Conservation (phyloP, 345 rosid species). For the Pistacia atlantica region DNA sequence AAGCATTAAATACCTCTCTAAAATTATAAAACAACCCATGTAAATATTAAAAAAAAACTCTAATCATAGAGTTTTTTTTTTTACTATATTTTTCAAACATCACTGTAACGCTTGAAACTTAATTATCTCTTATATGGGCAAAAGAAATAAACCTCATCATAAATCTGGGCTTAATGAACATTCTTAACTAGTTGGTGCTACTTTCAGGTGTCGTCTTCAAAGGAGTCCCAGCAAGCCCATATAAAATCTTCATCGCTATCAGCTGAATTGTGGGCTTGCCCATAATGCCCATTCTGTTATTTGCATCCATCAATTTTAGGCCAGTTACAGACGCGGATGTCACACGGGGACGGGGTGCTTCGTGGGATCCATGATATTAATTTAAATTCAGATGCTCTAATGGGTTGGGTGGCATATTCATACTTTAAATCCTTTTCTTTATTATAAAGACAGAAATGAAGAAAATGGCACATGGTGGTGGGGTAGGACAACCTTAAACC, state of each 20-base stretch:
- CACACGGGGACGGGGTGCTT: neutral
- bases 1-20: too few relatives aligned
- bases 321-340: constrained; percentile 8
- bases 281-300: neutral
- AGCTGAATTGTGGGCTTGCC: neutral
- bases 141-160: too few relatives aligned
- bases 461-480: constrained; percentile 33
- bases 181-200: too few relatives aligned
- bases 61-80: too few relatives aligned
- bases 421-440: neutral
- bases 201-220: neutral
- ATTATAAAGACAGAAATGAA: neutral
- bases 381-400: neutral
- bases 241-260: constrained; percentile 2
- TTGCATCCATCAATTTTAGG: neutral
- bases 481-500: constrained; percentile 24
- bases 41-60: too few relatives aligned
- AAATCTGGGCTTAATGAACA: too few relatives aligned
- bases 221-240: constrained; percentile 6
- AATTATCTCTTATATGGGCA: too few relatives aligned
- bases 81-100: too few relatives aligned
- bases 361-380: constrained; percentile 22
- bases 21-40: too few relatives aligned
- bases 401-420: neutral
- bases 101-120: too few relatives aligned